Base-by-base conservation (phyloP, 2,329 filamentous ascomycete species). In the Colletotrichum plurivorum region DNA sequence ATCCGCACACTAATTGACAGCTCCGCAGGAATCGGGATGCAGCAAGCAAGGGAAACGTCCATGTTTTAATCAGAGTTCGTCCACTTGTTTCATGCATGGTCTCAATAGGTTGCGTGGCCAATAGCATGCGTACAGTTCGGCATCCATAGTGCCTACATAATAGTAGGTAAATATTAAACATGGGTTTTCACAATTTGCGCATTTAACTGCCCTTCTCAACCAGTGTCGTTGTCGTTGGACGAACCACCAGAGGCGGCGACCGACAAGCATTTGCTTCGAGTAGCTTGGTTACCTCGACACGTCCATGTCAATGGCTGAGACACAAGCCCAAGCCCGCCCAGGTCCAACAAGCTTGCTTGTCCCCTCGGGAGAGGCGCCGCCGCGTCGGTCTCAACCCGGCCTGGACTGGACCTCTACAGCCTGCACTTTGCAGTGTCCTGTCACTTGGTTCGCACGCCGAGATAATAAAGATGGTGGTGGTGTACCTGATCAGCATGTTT, bases 51-150 rank as follows among this genome's bases (percentile, higher is more conserved):
- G 54, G 43, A 46, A 15, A 31, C 16, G 41, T 51, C 48, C 48
- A 13, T 52, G 20, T 27, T 52, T 15, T 25, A 5, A 52, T 52
- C 55, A 27, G 55, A 57, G 41, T 57, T 48, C 22, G 55, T 27
- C 20, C 20, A 7, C 55, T 18, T 48, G 55, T 57, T 57, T 57
- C 55, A 46, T 46, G 39, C 55, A n/a, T 45, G 55, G 39, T 31
- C 36, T 25, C 55, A 48, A 39, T 39, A 22, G 22, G 41, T 12
- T 36, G 31, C 31, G 22, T 20, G 13, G 5, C 22, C 3, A 57
- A 31, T 18, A 46, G 12, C 39, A 10, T 46, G 41, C 6, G 22
- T 10, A 9, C 31, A 9, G 31, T 36, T 36, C 8, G 3, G 22
- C 22, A 25, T 5, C 22, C 22, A 25, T 25, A 25, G 22, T 36